A percentile compares a stretch with the other conserved stretches of the same genome.
Evolutionary conservation across 202 grass and related monocot genomes (phyloP).

Genomic region (Zoysia matrella): DNA sequence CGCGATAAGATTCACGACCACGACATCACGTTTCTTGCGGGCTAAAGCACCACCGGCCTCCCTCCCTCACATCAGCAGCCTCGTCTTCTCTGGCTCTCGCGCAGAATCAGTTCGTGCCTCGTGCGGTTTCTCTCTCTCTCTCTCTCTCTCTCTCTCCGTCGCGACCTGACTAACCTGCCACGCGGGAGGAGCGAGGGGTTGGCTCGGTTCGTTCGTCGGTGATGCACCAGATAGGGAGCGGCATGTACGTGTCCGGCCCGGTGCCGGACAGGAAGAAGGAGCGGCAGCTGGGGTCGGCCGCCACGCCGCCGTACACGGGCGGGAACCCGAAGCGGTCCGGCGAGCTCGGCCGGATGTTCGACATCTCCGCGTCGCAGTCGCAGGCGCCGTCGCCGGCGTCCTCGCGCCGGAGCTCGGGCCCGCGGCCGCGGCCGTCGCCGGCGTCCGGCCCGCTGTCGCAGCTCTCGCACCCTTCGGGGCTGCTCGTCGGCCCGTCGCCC

Average conservation of each 20-base stretch:
- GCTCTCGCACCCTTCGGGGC: conserved; percentile 55
- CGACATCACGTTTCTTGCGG: conserved; percentile 44
- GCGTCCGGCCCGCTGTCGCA: conserved; percentile 64
- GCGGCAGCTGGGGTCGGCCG: conserved; percentile 53
- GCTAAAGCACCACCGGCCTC: conserved; percentile 30
- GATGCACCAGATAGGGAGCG: conserved; percentile 81
- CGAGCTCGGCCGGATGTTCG: conserved; percentile 93
- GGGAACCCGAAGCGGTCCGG: conserved; percentile 75
- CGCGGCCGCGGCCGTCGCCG: conserved; percentile 48
- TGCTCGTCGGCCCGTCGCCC: conserved; percentile 67
- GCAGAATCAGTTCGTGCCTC: not conserved
- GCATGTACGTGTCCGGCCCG: conserved; percentile 92
- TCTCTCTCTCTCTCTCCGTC: not conserved
- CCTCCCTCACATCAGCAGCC: not conserved
- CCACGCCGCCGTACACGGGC: conserved; percentile 86
- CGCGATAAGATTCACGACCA: conserved; percentile 48
- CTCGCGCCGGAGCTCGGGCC: conserved; percentile 60
- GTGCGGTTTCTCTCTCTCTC: not conserved
- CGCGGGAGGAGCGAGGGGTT: not conserved
- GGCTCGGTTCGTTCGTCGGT: too few species aligned
- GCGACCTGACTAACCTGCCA: not conserved
- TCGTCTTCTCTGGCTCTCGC: not conserved
- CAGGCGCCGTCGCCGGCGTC: conserved; percentile 47
- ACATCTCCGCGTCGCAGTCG: conserved; percentile 47
- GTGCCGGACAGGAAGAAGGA: conserved; percentile 66